These are phyloP conservation scores for Aspergillus quadrilineatus DNA, from an alignment of 2,329 filamentous ascomycete species.

Conservation along the genomic window DNA sequence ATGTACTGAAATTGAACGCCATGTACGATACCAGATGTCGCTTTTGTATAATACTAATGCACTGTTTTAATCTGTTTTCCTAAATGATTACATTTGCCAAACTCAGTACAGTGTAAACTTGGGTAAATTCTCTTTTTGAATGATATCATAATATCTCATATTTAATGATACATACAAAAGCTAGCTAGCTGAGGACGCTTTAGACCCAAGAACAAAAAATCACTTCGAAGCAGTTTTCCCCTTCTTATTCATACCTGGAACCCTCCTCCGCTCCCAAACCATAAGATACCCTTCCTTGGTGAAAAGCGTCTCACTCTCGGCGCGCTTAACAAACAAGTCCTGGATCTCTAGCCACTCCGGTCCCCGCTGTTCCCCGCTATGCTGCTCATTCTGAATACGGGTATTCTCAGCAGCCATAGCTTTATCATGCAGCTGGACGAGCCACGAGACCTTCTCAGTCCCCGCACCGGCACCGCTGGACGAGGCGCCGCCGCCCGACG, in stretches of 20 bases:
- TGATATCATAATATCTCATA: constrained; percentile 10
- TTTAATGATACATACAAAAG: constrained; percentile 14
- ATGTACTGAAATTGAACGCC: too few species aligned
- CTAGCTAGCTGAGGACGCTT: neutral
- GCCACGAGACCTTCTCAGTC: constrained; percentile 91
- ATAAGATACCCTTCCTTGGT: constrained; percentile 93
- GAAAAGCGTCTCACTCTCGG: constrained; percentile 84
- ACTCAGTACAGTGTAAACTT: neutral
- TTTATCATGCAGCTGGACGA: constrained; percentile 82
- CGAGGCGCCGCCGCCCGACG: constrained; percentile 36
- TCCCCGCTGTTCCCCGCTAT: constrained; percentile 39
- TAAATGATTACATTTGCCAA: neutral
- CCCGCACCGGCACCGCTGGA: constrained; percentile 74
- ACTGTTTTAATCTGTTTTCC: neutral
- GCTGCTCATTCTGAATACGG: constrained; percentile 26
- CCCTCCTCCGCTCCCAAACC: constrained; percentile 84
- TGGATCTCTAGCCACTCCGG: constrained; percentile 92
- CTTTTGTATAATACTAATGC: neutral
- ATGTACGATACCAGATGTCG: too few species aligned
- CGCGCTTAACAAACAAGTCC: constrained; percentile 87
- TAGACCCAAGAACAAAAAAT: neutral
- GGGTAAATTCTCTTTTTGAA: neutral
- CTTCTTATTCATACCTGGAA: constrained; percentile 37
- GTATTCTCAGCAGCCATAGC: constrained; percentile 50
- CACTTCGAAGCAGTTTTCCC: constrained; percentile 30